Evolutionary conservation across 73 alveolate genomes (phyloP).

Genomic region (Symbiodinium pilosum): DNA sequence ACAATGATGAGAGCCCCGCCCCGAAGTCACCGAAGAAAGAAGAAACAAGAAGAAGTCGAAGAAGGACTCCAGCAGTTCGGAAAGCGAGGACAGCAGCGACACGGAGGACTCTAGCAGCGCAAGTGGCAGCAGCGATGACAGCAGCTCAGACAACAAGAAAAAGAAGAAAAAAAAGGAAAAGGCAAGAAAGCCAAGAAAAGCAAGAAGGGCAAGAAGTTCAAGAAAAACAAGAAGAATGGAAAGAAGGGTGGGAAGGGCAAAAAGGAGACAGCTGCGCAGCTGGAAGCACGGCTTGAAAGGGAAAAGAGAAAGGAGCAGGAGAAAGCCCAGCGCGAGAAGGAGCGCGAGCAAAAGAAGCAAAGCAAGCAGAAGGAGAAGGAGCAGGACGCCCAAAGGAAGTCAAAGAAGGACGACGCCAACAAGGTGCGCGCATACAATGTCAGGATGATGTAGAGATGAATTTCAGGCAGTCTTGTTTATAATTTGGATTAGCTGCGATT

Average conservation of each 20-base stretch:
- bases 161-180: background rate
- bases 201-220: background rate
- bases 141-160: background rate
- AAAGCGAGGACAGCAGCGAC: background rate
- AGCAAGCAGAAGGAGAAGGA: background rate
- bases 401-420: background rate
- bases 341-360: background rate
- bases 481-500: too few relatives aligned
- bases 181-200: background rate
- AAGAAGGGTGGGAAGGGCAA: background rate
- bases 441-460: too few relatives aligned
- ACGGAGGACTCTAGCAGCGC: background rate
- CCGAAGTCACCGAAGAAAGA: background rate
- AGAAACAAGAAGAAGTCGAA: background rate
- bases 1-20: background rate
- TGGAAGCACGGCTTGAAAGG: background rate
- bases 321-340: background rate
- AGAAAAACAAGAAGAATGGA: background rate
- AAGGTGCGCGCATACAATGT: too few relatives aligned
- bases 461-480: too few relatives aligned
- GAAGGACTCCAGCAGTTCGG: background rate
- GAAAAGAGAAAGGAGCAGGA: background rate
- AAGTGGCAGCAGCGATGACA: background rate
- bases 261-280: background rate
- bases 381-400: background rate